Conservation (phyloP, 305 asterid genomes). For the Fraxinus velutina region DNA sequence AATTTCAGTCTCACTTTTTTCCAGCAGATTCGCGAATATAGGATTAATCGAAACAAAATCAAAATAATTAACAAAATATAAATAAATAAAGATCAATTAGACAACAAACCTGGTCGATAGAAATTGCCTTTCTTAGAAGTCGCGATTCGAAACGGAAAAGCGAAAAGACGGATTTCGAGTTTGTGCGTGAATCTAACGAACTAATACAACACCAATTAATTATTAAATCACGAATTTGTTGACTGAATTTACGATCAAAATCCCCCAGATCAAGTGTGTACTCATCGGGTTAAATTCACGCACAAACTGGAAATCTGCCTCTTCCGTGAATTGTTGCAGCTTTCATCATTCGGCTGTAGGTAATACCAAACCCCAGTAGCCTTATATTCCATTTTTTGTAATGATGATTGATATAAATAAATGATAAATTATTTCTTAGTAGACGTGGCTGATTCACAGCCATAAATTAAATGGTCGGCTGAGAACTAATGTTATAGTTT, state of each 20-base stretch:
- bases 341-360: background rate
- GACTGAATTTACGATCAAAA: background rate
- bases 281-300: constrained; percentile 25
- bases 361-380: background rate
- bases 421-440: background rate
- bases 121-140: constrained; percentile 4
- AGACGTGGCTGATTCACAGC: background rate
- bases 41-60: background rate
- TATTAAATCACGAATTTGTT: background rate
- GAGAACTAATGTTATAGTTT: background rate
- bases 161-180: constrained; percentile 43
- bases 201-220: background rate
- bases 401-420: background rate
- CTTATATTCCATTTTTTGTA: background rate
- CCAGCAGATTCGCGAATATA: background rate
- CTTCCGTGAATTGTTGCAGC: constrained; percentile 15
- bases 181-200: constrained; percentile 63
- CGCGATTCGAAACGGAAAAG: background rate
- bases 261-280: background rate
- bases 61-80: background rate
- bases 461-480: background rate
- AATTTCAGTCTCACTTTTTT: background rate
- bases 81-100: background rate
- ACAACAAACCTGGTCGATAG: background rate
- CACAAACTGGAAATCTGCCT: constrained; percentile 43